These are phyloP conservation scores for Aspergillus quadrilineatus DNA, from an alignment of 2,329 filamentous ascomycete genomes.

Conservation along the genomic window DNA sequence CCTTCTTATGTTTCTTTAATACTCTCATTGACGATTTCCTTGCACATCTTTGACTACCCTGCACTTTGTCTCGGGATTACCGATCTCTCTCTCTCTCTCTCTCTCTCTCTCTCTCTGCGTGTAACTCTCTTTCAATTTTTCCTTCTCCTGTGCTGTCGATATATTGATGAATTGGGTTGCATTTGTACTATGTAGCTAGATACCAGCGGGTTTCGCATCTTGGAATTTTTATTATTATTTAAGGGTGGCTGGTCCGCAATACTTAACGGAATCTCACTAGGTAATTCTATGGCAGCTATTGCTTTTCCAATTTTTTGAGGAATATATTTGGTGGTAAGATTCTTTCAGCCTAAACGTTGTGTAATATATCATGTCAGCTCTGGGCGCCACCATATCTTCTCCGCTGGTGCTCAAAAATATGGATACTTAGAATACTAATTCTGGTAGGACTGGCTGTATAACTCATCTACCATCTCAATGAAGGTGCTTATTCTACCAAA, in stretches of 20 bases:
- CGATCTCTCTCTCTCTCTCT: neutral
- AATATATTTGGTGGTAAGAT: neutral
- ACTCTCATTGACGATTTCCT: slow-evolving; percentile 15
- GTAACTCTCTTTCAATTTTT: neutral
- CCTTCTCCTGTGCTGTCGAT: slow-evolving; percentile 6
- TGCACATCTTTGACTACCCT: neutral
- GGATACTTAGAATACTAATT: no score
- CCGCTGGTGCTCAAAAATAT: no score
- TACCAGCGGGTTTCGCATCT: neutral
- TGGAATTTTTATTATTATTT: neutral
- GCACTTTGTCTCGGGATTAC: neutral
- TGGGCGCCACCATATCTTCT: no score
- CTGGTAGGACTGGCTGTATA: no score
- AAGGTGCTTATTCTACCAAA: no score
- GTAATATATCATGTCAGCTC: no score
- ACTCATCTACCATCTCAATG: no score
- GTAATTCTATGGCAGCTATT: neutral
- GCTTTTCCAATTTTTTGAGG: neutral
- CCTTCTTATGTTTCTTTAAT: neutral
- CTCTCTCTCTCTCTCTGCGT: neutral
- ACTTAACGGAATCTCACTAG: neutral
- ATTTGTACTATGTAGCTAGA: slow-evolving; percentile 7
- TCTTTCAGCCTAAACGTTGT: no score
- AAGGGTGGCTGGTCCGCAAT: slow-evolving; percentile 6
- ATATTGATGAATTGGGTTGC: slow-evolving; percentile 3